phyloP scores from a whole-genome alignment of 2,329 filamentous ascomycete species.

The Truncatella angustata region DNA sequence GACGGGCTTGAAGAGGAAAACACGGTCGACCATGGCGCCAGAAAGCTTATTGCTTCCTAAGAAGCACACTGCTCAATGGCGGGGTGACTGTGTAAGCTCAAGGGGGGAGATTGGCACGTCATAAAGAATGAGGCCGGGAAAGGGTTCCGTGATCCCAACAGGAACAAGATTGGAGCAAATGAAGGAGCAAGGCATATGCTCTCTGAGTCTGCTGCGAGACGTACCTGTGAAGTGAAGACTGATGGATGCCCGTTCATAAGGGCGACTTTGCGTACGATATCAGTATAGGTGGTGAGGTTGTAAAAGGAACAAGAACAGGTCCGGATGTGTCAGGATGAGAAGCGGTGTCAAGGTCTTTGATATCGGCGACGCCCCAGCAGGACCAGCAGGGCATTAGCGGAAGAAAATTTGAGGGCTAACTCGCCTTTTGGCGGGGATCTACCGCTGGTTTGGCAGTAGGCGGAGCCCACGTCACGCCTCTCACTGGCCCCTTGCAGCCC shows the following conservation, averaged over 20 bases:
- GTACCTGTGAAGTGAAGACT: conserved; percentile 84
- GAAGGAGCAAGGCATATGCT: no score
- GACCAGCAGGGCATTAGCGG: no score
- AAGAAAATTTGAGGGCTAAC: conserved; percentile 10
- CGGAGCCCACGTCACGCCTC: conserved; percentile 1
- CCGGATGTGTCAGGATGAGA: conserved; percentile 8
- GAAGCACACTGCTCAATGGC: neutral
- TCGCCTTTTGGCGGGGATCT: conserved; percentile 5
- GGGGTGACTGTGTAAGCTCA: neutral
- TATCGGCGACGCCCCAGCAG: neutral
- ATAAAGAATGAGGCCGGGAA: neutral
- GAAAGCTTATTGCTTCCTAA: neutral
- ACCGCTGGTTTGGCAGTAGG: neutral
- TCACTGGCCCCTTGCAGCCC: neutral
- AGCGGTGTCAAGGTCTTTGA: neutral
- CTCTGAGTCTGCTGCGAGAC: no score
- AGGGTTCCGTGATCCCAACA: neutral
- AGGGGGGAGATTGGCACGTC: neutral
- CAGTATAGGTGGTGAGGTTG: conserved; percentile 20
- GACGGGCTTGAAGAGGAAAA: conserved; percentile 1
- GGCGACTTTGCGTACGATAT: conserved; percentile 47
- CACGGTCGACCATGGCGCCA: neutral
- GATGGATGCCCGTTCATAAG: conserved; percentile 85
- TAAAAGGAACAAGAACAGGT: conserved; percentile 14
- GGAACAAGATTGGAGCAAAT: no score